A percentile compares a stretch with the other conserved stretches of the same genome.
Evolutionary conservation across 345 rosid genomes (phyloP).

Genomic region (Eucalyptus marginata): DNA sequence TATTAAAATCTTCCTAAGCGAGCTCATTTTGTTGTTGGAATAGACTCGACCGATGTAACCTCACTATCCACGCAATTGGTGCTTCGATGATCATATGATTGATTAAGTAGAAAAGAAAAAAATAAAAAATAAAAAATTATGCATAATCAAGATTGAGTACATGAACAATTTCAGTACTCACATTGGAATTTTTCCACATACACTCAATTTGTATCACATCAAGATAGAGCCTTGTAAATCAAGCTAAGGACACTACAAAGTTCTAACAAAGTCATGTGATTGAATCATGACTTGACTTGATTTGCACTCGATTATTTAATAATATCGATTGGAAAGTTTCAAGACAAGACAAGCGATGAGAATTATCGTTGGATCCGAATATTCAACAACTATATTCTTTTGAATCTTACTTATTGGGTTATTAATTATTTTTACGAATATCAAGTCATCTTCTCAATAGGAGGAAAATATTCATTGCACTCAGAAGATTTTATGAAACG

Average conservation of each 20-base stretch:
- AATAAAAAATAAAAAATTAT: rapidly evolving
- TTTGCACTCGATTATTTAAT: background rate
- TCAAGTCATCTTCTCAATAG: background rate
- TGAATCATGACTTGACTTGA: background rate
- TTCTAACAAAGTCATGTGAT: background rate
- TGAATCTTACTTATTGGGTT: background rate
- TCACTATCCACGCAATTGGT: background rate
- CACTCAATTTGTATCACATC: background rate
- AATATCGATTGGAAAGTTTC: background rate
- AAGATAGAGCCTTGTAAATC: background rate
- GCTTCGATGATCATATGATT: background rate
- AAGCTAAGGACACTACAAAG: background rate
- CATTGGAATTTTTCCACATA: background rate
- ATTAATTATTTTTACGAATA: background rate
- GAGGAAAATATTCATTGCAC: background rate
- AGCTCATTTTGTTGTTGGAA: background rate
- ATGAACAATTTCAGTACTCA: background rate
- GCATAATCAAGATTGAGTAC: background rate
- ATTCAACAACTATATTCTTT: background rate
- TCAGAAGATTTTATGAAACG: background rate
- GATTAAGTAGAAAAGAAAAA: background rate
- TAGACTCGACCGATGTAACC: background rate
- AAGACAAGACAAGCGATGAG: background rate
- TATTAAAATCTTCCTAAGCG: background rate
- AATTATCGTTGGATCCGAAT: background rate